Evolutionary conservation across 1,284 basidiomycete genomes (phyloP).

Genomic region (Cerrena zonata): DNA sequence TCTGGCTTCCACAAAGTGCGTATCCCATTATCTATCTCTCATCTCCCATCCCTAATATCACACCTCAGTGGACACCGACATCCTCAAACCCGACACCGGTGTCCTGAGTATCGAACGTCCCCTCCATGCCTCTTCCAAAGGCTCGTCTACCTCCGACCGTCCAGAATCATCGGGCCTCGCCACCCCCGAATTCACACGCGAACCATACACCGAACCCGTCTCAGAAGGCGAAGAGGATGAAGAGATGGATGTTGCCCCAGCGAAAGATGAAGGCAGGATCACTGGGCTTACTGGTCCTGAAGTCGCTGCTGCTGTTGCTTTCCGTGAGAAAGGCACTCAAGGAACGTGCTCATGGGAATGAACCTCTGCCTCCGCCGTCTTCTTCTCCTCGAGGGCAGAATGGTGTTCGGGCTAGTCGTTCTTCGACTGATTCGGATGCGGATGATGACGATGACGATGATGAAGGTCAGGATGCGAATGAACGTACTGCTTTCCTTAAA

Average conservation of each 20-base stretch:
- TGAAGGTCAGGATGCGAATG: slow-evolving; percentile 34
- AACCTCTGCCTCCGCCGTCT: neutral
- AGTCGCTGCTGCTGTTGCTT: slow-evolving; percentile 75
- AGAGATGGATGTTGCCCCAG: slow-evolving; percentile 52
- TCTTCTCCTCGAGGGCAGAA: neutral
- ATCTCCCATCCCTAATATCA: neutral
- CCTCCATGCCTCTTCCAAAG: slow-evolving; percentile 35
- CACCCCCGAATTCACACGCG: slow-evolving; percentile 41
- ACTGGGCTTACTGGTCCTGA: slow-evolving; percentile 69
- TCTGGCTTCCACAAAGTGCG: slow-evolving; percentile 94
- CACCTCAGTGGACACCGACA: slow-evolving; percentile 81
- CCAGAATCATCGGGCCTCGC: slow-evolving; percentile 42
- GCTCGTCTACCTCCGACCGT: slow-evolving; percentile 34
- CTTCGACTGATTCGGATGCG: too few species aligned
- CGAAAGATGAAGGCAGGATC: slow-evolving; percentile 73
- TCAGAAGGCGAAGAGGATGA: slow-evolving; percentile 91
- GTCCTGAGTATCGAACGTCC: slow-evolving; percentile 78
- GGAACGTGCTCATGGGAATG: slow-evolving; percentile 32
- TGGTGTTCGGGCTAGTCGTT: slow-evolving; percentile 8
- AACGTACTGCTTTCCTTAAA: slow-evolving; percentile 37
- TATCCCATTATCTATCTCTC: slow-evolving; percentile 14
- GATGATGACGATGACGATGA: slow-evolving; percentile 25
- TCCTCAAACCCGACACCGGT: slow-evolving; percentile 80
- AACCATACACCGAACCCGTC: slow-evolving; percentile 74
- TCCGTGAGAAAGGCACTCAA: slow-evolving; percentile 76